Evolutionary conservation across 345 rosid species (phyloP).

Genomic region (Cardamine occulta): DNA sequence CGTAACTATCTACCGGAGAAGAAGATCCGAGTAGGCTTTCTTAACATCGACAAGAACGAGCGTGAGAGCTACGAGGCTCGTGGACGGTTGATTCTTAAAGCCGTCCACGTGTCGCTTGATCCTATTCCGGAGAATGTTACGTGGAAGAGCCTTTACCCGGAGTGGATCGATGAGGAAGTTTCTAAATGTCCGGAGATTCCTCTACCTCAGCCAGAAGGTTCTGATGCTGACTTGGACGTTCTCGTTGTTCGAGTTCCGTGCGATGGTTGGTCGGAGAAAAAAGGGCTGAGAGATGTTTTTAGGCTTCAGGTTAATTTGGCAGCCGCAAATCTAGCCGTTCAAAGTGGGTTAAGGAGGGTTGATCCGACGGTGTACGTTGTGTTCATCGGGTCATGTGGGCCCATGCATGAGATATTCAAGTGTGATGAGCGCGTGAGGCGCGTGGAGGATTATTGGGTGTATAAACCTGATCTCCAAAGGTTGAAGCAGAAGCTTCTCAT

Average conservation of each 20-base stretch:
- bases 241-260: conserved; percentile 75
- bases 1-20: conserved; percentile 35
- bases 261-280: conserved; percentile 36
- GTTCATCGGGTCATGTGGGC: conserved; percentile 70
- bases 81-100: conserved; percentile 27
- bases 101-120: conserved; percentile 50
- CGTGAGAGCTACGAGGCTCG: conserved; percentile 17
- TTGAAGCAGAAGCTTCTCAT: conserved; percentile 65
- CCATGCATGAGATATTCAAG: conserved; percentile 81
- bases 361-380: conserved; percentile 55
- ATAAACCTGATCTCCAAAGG: conserved; percentile 59
- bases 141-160: conserved; percentile 73
- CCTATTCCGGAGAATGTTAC: conserved; percentile 40
- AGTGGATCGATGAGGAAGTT: conserved; percentile 70
- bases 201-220: conserved; percentile 50
- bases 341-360: conserved; percentile 42
- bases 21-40: conserved; percentile 60
- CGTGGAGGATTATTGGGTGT: conserved; percentile 67
- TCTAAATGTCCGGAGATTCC: conserved; percentile 75
- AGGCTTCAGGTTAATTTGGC: conserved; percentile 83
- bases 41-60: conserved; percentile 46
- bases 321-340: conserved; percentile 71
- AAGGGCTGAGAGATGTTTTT: conserved; percentile 63
- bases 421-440: conserved; percentile 69
- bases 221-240: conserved; percentile 59